Percentiles rank a stretch among this genome's conserved stretches.
Conservation (phyloP, 2,329 filamentous ascomycete genomes). For the Kalmusia sp. region DNA sequence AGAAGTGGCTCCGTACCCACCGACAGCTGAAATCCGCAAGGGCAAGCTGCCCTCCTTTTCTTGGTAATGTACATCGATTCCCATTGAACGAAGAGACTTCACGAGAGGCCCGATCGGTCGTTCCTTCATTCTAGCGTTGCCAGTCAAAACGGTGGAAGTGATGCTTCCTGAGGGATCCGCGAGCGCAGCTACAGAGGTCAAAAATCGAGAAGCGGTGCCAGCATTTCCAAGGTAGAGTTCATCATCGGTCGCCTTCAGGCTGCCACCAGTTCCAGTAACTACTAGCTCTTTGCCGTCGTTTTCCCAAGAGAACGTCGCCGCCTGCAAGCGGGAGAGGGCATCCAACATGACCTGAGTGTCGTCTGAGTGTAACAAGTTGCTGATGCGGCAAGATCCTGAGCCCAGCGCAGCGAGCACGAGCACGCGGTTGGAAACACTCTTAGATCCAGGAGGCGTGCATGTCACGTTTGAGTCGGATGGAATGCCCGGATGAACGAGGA, state of each 20-base stretch:
- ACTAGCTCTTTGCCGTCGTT: slow-evolving; percentile 91
- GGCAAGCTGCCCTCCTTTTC: slow-evolving; percentile 85
- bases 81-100: slow-evolving; percentile 85
- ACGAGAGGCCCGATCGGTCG: slow-evolving; percentile 93
- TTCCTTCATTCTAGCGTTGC: slow-evolving; percentile 95
- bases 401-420: slow-evolving; percentile 93
- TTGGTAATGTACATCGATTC: slow-evolving; percentile 84
- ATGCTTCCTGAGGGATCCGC: slow-evolving; percentile 70
- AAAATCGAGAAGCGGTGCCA: slow-evolving; percentile 91
- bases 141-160: slow-evolving; percentile 81
- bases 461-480: slow-evolving; percentile 70
- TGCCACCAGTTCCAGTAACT: slow-evolving; percentile 89
- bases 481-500: slow-evolving; percentile 76
- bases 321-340: slow-evolving; percentile 83
- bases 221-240: slow-evolving; percentile 95
- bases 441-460: slow-evolving; percentile 91
- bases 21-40: slow-evolving; percentile 74
- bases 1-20: slow-evolving; percentile 72
- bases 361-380: slow-evolving; percentile 92
- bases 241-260: slow-evolving; percentile 75
- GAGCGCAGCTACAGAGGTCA: slow-evolving; percentile 89
- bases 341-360: slow-evolving; percentile 98
- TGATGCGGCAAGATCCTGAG: slow-evolving; percentile 83
- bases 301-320: slow-evolving; percentile 91
- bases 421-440: slow-evolving; percentile 96